Base-by-base conservation (phyloP, 1,284 basidiomycete species). In the Apiotrichum laibachii region DNA sequence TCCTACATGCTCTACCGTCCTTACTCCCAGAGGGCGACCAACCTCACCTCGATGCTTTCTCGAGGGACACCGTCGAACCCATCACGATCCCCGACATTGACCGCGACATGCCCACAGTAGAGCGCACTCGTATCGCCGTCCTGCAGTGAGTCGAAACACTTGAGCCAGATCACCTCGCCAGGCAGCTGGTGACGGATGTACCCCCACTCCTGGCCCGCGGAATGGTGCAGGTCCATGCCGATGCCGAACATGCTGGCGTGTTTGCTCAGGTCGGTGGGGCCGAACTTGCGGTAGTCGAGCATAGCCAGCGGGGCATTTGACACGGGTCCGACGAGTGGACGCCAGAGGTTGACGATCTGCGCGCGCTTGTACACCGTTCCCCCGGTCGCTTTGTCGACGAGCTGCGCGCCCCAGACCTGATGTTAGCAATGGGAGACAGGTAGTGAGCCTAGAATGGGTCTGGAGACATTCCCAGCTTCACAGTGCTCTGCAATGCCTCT, bases 301-400 rank as follows among this genome's bases (percentile, higher is more conserved):
- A 74, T 66, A 22, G 63, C 64, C 1, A 76, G 63, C 15, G 73
- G 73, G 12, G 72, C 68, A 58, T 74, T 74, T 5, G 70, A 71
- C 1, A 73, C 72, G 0, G 69, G 68, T 21, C 67, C 69, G 62
- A n/a, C n/a, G 34, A 73, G 56, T 0, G 73, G 73, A 37, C 73
- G 58, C 73, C 73, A 75, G 16, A 73, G 55, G 37, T 57, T 57
- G 61, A 73, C 54, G 47, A 73, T 73, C 59, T 69, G 67, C 33
- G 51, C 61, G 35, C 67, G 48, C 42, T 61, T 61, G 45, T 61
- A 62, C 13, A 61, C 54, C 5, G 46, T 19, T 16, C 49, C 39
- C 2, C 53, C 58, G 19, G 52, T 48, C 2, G 68, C 67, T 53
- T 57, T 64, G 12, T 45, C 62, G 39, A 60, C 62, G 15, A 70